Conservation (phyloP, 2,329 filamentous ascomycete genomes). For the Diaporthe sp. region DNA sequence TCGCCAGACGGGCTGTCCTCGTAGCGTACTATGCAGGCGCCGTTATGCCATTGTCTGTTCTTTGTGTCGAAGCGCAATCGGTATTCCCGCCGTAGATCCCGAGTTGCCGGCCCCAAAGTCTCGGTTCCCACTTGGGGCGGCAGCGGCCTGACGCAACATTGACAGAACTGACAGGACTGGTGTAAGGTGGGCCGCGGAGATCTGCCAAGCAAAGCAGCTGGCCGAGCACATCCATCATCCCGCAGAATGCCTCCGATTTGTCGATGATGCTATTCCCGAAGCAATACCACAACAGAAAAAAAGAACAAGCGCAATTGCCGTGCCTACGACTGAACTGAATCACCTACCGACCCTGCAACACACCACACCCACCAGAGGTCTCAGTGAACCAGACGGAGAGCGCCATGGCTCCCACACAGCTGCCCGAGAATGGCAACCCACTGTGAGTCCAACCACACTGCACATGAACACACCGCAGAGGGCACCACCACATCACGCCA, state of each 20-base stretch:
- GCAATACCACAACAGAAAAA: background rate
- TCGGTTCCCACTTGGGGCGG: slow-evolving; percentile 3
- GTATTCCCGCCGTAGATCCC: slow-evolving; percentile 23
- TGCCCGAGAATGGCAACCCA: slow-evolving; percentile 40
- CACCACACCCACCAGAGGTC: background rate
- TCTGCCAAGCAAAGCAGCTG: slow-evolving; percentile 22
- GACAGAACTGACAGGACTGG: background rate
- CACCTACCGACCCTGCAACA: background rate
- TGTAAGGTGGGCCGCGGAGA: background rate
- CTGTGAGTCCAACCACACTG: slow-evolving; percentile 57
- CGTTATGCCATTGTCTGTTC: background rate
- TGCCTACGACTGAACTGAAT: background rate
- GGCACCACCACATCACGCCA: background rate
- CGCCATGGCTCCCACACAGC: slow-evolving; percentile 40
- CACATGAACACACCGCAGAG: background rate
- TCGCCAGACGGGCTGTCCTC: background rate
- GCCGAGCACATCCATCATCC: background rate
- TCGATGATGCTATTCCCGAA: slow-evolving; percentile 31
- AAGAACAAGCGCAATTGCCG: background rate
- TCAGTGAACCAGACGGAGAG: background rate
- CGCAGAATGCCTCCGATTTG: slow-evolving; percentile 6
- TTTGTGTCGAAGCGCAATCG: background rate
- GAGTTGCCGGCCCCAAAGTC: slow-evolving; percentile 1
- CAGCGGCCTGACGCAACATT: background rate
- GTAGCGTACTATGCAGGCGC: background rate